Evolutionary conservation across 139 green algal species (phyloP), one percentile per base, ranked within the genome.

Genomic region (Coccomyxa sp.): DNA sequence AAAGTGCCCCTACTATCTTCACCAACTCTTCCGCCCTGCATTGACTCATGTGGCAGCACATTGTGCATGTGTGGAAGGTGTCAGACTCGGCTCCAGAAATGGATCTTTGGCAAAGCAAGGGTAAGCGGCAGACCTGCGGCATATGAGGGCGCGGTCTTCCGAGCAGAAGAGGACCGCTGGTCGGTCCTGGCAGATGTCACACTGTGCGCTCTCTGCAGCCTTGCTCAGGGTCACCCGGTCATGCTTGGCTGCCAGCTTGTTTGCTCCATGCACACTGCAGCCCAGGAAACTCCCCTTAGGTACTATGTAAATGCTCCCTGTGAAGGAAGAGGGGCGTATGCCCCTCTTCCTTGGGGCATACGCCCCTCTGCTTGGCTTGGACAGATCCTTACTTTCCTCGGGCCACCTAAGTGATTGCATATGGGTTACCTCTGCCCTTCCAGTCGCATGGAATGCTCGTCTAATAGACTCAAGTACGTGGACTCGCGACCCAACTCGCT

Each of bases 131-230:
- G 4, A 81, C 17, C 77, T 38, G 31, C 77, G 38, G 68, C 83
- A 86, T 31, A 81, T 87, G 58, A 87, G 13, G 59, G 84, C 84
- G n/a, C 84, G 31, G 32, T 87, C 84, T 38, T 87, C 84, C 13
- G 58, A 74, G 75, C 84, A 87, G n/a, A 87, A 87, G 58, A 87
- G 38, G 0, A 87, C 84, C 45, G 84, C 84, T 31, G 58, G 16
- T 17, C 31, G 10, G 16, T 81, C 84, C 84, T 87, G 84, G 77
- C 84, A 87, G 80, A 87, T 87, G 75, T 87, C 84, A 67, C 84
- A 87, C 59, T 63, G 30, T 14, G 75, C 57, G 0, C 23, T 67
- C 84, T 87, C 71, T 32, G 60, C 38, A 38, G 77, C 59, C 28
- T 76, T 71, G n/a, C 38, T 79, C 9, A 87, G 38, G 17, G 30